phyloP scores from a whole-genome alignment of 2,329 filamentous ascomycete genomes.

The Fusarium decemcellulare region DNA sequence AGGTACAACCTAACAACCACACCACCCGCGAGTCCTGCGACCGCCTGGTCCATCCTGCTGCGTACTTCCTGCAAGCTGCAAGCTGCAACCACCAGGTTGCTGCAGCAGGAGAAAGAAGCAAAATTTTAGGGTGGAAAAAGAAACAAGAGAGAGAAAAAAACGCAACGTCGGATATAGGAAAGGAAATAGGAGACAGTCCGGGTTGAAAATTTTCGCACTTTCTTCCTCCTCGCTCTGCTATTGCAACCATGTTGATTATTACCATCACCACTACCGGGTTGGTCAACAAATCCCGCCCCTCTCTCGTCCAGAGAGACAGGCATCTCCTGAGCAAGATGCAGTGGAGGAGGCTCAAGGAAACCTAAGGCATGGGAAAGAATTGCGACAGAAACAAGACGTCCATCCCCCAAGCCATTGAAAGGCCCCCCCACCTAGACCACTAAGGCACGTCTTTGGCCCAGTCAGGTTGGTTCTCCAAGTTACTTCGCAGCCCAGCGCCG shows the following conservation, averaged over 20 bases:
- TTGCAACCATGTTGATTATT: too few species aligned
- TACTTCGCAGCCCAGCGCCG: constrained; percentile 20
- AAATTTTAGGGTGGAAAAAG: constrained; percentile 22
- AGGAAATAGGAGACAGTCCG: constrained; percentile 15
- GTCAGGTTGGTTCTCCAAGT: constrained; percentile 18
- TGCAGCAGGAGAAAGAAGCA: constrained; percentile 25
- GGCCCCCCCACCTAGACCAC: constrained; percentile 21
- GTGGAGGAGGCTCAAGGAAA: too few species aligned
- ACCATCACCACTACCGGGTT: too few species aligned
- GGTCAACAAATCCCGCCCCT: constrained; percentile 4
- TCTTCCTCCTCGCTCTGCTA: constrained; percentile 2
- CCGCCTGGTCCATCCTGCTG: constrained; percentile 40
- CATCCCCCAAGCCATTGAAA: not conserved
- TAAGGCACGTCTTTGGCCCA: constrained; percentile 15
- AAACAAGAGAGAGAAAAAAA: constrained; percentile 16
- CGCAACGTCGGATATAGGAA: not conserved
- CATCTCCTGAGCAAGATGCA: too few species aligned
- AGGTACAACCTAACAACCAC: constrained; percentile 37
- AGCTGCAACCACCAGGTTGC: constrained; percentile 39
- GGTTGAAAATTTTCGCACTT: constrained; percentile 20
- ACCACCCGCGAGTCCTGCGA: constrained; percentile 44
- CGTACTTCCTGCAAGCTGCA: constrained; percentile 33
- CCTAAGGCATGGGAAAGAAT: constrained; percentile 15
- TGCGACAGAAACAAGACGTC: constrained; percentile 17
- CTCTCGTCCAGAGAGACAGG: not conserved